Evolutionary conservation across 441 rosid species (phyloP).

Genomic region (Rhodomyrtus psidioides): DNA sequence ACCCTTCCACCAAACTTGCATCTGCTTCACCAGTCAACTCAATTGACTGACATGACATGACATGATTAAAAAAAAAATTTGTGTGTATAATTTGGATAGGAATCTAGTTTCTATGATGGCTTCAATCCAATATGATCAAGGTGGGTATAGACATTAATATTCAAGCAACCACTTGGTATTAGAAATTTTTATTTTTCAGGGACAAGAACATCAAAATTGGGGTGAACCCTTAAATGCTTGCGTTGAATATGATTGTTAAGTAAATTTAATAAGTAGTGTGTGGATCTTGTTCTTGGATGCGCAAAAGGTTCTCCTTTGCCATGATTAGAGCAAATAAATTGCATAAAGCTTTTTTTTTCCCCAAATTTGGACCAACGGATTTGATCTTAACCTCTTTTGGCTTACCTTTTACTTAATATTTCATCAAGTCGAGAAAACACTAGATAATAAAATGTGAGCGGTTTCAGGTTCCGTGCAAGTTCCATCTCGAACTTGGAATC

Average conservation of each 20-base stretch:
- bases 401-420: background rate
- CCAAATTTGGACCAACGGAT: background rate
- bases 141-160: background rate
- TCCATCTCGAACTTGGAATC: too few species aligned
- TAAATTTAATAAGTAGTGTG: background rate
- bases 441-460: background rate
- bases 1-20: background rate
- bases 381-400: background rate
- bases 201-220: background rate
- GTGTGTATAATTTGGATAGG: background rate
- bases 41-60: background rate
- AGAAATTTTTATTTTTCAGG: background rate
- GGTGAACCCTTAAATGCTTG: background rate
- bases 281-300: background rate
- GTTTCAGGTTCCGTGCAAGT: too few species aligned
- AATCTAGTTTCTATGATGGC: background rate
- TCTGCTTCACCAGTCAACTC: constrained; percentile 8
- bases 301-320: background rate
- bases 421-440: background rate
- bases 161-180: background rate
- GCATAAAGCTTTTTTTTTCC: too few species aligned
- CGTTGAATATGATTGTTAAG: background rate
- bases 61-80: too few species aligned
- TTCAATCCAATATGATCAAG: background rate
- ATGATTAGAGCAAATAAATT: background rate